Conservation (phyloP, 2,329 filamentous ascomycete genomes). For the Ascochyta fabae region DNA sequence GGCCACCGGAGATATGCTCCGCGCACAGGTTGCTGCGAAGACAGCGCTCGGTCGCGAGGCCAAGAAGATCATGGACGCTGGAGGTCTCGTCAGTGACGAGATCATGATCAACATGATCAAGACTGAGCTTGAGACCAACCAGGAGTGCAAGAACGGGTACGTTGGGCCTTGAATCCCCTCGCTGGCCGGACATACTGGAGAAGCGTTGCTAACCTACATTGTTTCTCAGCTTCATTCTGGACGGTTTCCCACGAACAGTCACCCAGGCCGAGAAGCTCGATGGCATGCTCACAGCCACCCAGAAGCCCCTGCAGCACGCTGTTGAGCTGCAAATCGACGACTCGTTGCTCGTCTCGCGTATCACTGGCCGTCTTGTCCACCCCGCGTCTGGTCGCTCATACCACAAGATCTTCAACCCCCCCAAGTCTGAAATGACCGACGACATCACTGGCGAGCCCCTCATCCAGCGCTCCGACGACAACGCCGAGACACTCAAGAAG, state of each 20-base stretch:
- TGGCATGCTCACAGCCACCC: conserved; percentile 79
- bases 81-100: conserved; percentile 95
- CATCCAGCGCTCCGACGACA: conserved; percentile 96
- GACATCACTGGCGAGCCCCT: conserved; percentile 96
- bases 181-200: neutral
- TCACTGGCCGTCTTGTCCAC: conserved; percentile 95
- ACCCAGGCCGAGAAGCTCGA: conserved; percentile 94
- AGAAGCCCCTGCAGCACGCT: conserved; percentile 90
- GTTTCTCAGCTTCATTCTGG: conserved; percentile 84
- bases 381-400: conserved; percentile 95
- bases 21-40: conserved; percentile 97
- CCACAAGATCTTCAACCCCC: conserved; percentile 99
- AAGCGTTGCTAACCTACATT: neutral
- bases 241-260: conserved; percentile 97
- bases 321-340: conserved; percentile 98
- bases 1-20: conserved; percentile 99
- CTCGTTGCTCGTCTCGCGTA: conserved; percentile 87
- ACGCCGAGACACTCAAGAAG: conserved; percentile 94
- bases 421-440: conserved; percentile 92
- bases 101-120: conserved; percentile 99
- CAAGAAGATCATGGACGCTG: conserved; percentile 99
- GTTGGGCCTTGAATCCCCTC: conserved; percentile 1
- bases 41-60: conserved; percentile 91
- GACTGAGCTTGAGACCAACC: conserved; percentile 91
- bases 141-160: conserved; percentile 95